phyloP scores from a whole-genome alignment of 129 eudicot species.

The Lonicera japonica region DNA sequence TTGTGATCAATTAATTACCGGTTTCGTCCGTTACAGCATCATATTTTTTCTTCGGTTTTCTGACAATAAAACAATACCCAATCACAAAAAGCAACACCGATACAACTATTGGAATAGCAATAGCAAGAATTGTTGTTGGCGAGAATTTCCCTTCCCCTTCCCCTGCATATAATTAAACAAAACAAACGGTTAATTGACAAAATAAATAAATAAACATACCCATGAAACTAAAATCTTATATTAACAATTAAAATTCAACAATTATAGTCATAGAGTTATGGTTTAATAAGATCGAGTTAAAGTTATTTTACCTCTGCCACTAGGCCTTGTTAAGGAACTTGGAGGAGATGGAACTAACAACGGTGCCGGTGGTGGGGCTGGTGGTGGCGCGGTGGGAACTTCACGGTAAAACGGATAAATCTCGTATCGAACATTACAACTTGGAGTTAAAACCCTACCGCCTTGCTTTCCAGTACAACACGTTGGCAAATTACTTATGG shows the following conservation, averaged over 20 bases:
- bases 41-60: slow-evolving; percentile 3
- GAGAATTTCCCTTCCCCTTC: slow-evolving; percentile 15
- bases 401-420: slow-evolving; percentile 22
- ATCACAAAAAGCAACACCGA: not conserved
- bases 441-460: slow-evolving; percentile 11
- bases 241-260: not conserved
- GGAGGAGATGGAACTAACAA: not conserved
- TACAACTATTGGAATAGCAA: slow-evolving; percentile 11
- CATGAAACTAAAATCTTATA: not conserved
- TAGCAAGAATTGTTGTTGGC: slow-evolving; percentile 6
- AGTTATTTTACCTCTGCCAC: not conserved
- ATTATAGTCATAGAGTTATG: not conserved
- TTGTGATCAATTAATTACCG: slow-evolving; percentile 4
- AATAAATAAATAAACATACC: too few species aligned
- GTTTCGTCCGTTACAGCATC: not conserved
- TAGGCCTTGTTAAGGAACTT: not conserved
- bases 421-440: slow-evolving; percentile 25
- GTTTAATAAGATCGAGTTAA: too few species aligned
- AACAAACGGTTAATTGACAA: not conserved
- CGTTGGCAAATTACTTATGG: not conserved
- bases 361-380: slow-evolving; percentile 8
- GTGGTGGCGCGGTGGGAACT: slow-evolving; percentile 15
- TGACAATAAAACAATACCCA: slow-evolving; percentile 1
- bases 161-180: slow-evolving; percentile 13
- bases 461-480: slow-evolving; percentile 1